Evolutionary conservation across 441 rosid genomes (phyloP).

Genomic region (Kokia cookei): DNA sequence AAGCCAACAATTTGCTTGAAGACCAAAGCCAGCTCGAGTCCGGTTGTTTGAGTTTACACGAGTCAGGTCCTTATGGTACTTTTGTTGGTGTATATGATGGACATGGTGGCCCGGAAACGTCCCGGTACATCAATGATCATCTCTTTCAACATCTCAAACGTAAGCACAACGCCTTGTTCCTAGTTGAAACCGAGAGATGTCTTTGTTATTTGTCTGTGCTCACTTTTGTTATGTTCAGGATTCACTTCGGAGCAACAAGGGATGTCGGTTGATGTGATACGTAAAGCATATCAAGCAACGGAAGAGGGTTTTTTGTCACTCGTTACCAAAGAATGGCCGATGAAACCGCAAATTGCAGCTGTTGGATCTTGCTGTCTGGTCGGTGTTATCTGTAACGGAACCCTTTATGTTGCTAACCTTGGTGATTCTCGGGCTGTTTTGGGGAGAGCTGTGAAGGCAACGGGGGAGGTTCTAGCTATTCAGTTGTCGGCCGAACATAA

Average conservation of each 20-base stretch:
- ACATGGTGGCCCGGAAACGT: conserved; percentile 92
- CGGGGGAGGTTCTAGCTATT: conserved; percentile 76
- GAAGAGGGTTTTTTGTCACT: conserved; percentile 86
- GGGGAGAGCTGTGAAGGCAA: conserved; percentile 75
- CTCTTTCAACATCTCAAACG: conserved; percentile 82
- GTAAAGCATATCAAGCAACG: conserved; percentile 84
- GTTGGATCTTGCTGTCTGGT: conserved; percentile 98
- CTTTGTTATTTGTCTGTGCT: neutral
- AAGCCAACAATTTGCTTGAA: conserved; percentile 92
- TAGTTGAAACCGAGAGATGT: neutral
- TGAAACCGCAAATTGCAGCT: conserved; percentile 85
- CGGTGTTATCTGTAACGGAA: conserved; percentile 72
- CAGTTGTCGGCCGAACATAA: conserved; percentile 92
- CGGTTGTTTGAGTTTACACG: conserved; percentile 55
- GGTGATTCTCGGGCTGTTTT: conserved; percentile 96
- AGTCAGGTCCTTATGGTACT: conserved; percentile 79
- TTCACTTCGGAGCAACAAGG: conserved; percentile 74
- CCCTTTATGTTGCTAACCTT: conserved; percentile 72
- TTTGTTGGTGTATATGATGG: conserved; percentile 94
- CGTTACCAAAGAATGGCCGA: conserved; percentile 69
- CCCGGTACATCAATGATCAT: conserved; percentile 69
- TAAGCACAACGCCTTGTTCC: conserved; percentile 25
- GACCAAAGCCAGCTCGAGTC: conserved; percentile 98
- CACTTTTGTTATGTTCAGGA: conserved; percentile 38
- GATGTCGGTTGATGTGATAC: conserved; percentile 73